Evolutionary conservation across 352 stramenopile species (phyloP).

Genomic region (Globisporangium polare): DNA sequence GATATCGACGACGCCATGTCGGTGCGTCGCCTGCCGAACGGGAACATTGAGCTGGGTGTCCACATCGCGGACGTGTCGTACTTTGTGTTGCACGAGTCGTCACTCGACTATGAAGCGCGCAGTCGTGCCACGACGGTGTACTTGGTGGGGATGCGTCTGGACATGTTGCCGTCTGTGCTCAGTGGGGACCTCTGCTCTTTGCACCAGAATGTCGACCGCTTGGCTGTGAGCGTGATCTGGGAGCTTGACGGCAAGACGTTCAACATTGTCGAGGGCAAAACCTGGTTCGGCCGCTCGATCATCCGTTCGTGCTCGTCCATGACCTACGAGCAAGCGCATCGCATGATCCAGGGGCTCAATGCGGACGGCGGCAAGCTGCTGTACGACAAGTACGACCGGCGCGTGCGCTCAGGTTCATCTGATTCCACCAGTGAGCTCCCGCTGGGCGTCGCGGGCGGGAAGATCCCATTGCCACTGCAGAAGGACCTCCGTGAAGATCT

Average conservation of each 20-base stretch:
- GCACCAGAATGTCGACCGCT: constrained; percentile 84
- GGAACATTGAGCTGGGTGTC: constrained; percentile 92
- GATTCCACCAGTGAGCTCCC: constrained; percentile 7
- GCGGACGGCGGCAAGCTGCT: constrained; percentile 44
- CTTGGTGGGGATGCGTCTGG: constrained; percentile 92
- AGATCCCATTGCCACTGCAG: constrained; percentile 54
- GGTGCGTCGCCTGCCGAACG: constrained; percentile 66
- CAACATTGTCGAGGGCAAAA: constrained; percentile 47
- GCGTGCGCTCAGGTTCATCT: constrained; percentile 4
- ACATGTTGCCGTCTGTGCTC: constrained; percentile 92
- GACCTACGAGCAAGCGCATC: constrained; percentile 84
- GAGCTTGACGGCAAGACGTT: constrained; percentile 74
- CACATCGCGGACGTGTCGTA: constrained; percentile 99
- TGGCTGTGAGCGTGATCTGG: constrained; percentile 92
- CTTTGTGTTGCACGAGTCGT: constrained; percentile 95
- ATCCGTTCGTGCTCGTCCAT: constrained; percentile 94
- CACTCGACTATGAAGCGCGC: constrained; percentile 94
- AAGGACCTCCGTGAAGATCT: constrained; percentile 51
- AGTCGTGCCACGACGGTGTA: constrained; percentile 95
- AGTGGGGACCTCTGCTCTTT: constrained; percentile 90
- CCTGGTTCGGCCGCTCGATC: constrained; percentile 91
- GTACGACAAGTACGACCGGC: constrained; percentile 11
- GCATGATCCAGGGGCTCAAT: constrained; percentile 60
- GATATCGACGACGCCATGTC: constrained; percentile 92
- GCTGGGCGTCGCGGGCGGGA: constrained; percentile 61